Conservation (phyloP, 2,329 filamentous ascomycete species). For the Aspergillus viridinutans region DNA sequence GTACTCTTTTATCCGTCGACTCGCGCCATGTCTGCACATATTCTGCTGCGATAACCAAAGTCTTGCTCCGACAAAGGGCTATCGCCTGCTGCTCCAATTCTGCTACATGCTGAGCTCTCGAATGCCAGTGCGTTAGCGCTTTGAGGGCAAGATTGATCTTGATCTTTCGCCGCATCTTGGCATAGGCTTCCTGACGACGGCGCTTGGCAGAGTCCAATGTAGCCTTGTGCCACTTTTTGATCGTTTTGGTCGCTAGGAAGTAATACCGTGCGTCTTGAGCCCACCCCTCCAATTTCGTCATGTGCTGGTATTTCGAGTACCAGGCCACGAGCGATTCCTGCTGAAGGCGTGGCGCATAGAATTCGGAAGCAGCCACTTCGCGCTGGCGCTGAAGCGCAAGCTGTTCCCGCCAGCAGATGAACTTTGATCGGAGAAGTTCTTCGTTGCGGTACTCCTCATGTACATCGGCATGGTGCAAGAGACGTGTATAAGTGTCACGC, state of each 20-base stretch:
- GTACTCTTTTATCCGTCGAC: conserved; percentile 30
- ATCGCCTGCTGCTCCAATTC: conserved; percentile 40
- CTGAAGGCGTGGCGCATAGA: conserved; percentile 39
- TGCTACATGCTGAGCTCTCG: conserved; percentile 26
- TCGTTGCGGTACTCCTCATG: conserved; percentile 30
- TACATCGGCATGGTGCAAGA: conserved; percentile 35
- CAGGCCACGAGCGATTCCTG: conserved; percentile 39
- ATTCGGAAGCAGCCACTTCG: conserved; percentile 40
- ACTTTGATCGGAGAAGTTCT: conserved; percentile 31
- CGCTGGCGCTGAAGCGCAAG: conserved; percentile 37
- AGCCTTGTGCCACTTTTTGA: conserved; percentile 51
- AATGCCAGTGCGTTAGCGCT: conserved; percentile 38
- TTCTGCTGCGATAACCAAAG: conserved; percentile 30
- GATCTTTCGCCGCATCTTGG: conserved; percentile 47
- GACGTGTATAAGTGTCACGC: conserved; percentile 32
- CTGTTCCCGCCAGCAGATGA: conserved; percentile 36
- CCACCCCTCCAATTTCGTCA: conserved; percentile 49
- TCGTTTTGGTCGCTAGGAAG: conserved; percentile 46
- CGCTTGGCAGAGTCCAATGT: conserved; percentile 49
- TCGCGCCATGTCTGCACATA: conserved; percentile 43
- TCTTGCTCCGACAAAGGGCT: conserved; percentile 30
- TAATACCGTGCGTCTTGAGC: conserved; percentile 55
- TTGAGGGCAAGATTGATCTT: conserved; percentile 52
- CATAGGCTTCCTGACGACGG: conserved; percentile 54
- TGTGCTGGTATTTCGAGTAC: conserved; percentile 37